These are phyloP conservation scores for Lentinus brumalis DNA, from an alignment of 768 basidiomycete genomes.

Conservation along the genomic window DNA sequence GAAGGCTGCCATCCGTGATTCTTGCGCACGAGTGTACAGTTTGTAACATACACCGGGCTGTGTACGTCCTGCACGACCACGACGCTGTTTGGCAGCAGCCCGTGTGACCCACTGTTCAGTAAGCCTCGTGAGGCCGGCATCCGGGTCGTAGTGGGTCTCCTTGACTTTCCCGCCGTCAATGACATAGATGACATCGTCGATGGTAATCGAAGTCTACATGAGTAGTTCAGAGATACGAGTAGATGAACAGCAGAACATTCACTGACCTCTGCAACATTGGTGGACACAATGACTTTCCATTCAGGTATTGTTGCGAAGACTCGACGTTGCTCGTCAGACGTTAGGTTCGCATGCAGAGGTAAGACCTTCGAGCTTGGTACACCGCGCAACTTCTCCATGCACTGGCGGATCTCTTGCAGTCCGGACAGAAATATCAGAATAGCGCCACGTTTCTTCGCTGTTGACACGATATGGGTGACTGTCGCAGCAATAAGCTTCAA, in stretches of 20 bases:
- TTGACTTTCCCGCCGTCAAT: constrained; percentile 86
- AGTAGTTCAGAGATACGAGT: not conserved
- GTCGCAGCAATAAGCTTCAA: constrained; percentile 66
- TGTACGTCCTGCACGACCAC: constrained; percentile 90
- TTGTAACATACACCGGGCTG: constrained; percentile 85
- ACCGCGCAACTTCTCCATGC: constrained; percentile 59
- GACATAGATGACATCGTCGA: constrained; percentile 86
- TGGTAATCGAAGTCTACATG: constrained; percentile 81
- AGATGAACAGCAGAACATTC: constrained; percentile 1
- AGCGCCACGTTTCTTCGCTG: constrained; percentile 53
- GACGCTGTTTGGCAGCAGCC: constrained; percentile 80
- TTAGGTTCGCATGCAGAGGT: constrained; percentile 88
- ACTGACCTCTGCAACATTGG: constrained; percentile 87
- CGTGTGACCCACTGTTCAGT: constrained; percentile 77
- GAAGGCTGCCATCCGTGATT: constrained; percentile 67
- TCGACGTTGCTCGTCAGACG: constrained; percentile 77
- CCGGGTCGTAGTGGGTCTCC: constrained; percentile 74
- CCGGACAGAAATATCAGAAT: constrained; percentile 91
- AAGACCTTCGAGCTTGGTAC: constrained; percentile 48
- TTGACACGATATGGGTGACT: constrained; percentile 61
- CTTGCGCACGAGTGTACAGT: constrained; percentile 76
- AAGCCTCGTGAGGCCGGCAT: constrained; percentile 72
- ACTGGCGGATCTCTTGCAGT: constrained; percentile 83
- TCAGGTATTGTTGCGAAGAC: constrained; percentile 66
- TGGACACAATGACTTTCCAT: constrained; percentile 87